Base-by-base conservation (phyloP, 345 rosid genomes). In the Euphorbia lathyris region DNA sequence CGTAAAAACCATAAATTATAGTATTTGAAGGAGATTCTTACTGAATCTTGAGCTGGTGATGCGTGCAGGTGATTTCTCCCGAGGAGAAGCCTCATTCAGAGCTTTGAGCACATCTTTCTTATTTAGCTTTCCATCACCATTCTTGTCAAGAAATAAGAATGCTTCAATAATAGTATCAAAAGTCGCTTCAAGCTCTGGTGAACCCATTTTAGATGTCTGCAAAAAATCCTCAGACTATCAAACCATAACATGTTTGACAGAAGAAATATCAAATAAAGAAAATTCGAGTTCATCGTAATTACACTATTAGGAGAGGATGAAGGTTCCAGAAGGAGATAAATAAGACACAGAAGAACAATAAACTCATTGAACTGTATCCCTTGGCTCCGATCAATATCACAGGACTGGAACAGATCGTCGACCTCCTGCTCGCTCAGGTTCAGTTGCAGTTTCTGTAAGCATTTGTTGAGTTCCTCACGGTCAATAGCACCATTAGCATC, bases 311-410 rank as follows among this genome's bases (percentile, higher is more conserved):
- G 63, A 61, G 79, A 74, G 34, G 91, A 71, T 1, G 90, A 81
- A 75, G 86, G 83, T 45, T 82, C 84, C 63, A 77, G 65, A 42
- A 93, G 81, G 65, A 90, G 93, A 81, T 90, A 86, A 63, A 86
- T 79, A 79, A 89, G 90, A 73, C 94, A 89, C 32, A 88, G 78
- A 36, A 91, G 92, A 62, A 93, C 98, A 69, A 85, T 82, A 58
- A 89, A 91, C 84, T 91, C 98, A 52, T 73, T 93, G 78, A 93
- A 93, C 43, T 84, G 91, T 73, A 93, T 90, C 77, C 87, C 93
- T 79, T 82, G 73, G 70, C 81, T 87, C 75, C 93, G 83, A 76
- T 89, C 92, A 77, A 91, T 83, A 74, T 93, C 97, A 77, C 96
- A 89, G 47, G 92, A 89, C 73, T 79, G 77, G 50, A 86, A 93